These are phyloP conservation scores for Ceriops tagal DNA, from an alignment of 345 rosid species.

Conservation along the genomic window DNA sequence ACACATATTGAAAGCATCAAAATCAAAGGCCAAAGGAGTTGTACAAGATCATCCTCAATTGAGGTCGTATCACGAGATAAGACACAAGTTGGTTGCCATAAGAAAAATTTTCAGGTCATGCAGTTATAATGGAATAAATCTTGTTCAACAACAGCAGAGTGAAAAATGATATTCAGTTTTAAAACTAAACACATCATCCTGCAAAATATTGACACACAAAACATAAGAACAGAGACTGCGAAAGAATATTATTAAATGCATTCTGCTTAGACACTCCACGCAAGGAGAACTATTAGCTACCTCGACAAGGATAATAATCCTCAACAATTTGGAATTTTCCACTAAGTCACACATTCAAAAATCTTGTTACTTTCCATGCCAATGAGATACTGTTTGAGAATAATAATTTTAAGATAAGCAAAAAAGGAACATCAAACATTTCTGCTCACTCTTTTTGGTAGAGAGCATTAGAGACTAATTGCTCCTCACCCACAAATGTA, in stretches of 20 bases:
- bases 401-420: too few relatives aligned
- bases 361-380: too few relatives aligned
- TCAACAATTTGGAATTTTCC: too few relatives aligned
- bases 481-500: too few relatives aligned
- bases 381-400: too few relatives aligned
- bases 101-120: not conserved
- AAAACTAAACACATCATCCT: constrained; percentile 39
- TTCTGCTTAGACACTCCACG: not conserved
- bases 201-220: constrained; percentile 31
- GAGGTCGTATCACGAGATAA: constrained; percentile 53
- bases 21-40: constrained; percentile 72
- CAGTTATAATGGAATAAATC: too few relatives aligned
- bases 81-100: constrained; percentile 10
- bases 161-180: constrained; percentile 27
- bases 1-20: constrained; percentile 64
- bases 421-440: not conserved
- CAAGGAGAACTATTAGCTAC: too few relatives aligned
- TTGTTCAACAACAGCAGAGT: not conserved
- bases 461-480: too few relatives aligned
- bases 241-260: constrained; percentile 5
- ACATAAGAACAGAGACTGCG: constrained; percentile 15
- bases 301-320: too few relatives aligned
- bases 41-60: constrained; percentile 54
- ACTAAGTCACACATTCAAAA: too few relatives aligned
- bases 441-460: not conserved